phyloP scores from a whole-genome alignment of 1,284 basidiomycete species.

The Singerocomus inundabilis region DNA sequence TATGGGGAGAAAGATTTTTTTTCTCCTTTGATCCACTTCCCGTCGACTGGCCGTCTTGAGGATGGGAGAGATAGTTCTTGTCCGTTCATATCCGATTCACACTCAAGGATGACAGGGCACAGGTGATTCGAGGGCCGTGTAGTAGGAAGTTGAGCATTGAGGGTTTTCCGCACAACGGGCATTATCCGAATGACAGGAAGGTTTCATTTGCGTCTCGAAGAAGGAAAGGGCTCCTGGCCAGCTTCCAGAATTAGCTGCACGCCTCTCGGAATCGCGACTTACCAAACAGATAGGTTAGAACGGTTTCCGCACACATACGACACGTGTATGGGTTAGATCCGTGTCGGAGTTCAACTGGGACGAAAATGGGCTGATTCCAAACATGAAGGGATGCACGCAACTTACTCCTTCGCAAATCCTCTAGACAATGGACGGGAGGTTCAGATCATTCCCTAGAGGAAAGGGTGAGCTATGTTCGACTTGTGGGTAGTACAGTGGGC shows the following conservation, averaged over 20 bases:
- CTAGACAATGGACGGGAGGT: too few species aligned
- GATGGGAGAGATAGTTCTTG: not conserved
- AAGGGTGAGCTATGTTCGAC: too few species aligned
- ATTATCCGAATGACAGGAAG: not conserved
- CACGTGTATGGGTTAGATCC: not conserved
- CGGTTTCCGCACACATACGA: not conserved
- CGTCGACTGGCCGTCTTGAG: slow-evolving; percentile 6
- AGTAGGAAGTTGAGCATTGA: not conserved
- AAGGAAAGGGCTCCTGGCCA: not conserved
- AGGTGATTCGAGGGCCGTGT: not conserved
- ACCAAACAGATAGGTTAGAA: not conserved
- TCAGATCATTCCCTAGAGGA: too few species aligned
- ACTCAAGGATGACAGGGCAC: not conserved
- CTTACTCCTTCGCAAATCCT: too few species aligned
- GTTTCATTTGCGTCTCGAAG: not conserved
- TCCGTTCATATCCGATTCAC: not conserved
- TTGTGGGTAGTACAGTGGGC: too few species aligned
- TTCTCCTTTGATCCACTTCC: not conserved
- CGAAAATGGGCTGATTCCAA: not conserved
- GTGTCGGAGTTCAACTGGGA: not conserved
- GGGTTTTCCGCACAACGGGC: not conserved
- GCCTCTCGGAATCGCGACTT: not conserved
- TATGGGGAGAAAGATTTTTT: not conserved
- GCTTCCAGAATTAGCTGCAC: not conserved
- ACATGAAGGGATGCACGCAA: not conserved